Evolutionary conservation across 495 filamentous ascomycete species (phyloP), one percentile per base, ranked within the genome.

Genomic region (Talaromyces stipitatus): DNA sequence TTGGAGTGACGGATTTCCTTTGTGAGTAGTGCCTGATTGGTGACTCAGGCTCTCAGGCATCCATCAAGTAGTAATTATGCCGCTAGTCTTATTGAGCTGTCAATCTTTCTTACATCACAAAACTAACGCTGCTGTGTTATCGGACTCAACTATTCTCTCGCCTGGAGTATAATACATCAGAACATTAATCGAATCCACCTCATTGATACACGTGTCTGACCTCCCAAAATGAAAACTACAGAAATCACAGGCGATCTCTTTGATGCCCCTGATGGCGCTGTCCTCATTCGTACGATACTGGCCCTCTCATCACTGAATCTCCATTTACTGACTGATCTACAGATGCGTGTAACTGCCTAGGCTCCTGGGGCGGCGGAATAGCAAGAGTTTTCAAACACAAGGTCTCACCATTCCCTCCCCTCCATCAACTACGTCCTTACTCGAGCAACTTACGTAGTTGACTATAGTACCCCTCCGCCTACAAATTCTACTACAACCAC

Each of bases 301-400:
- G 11, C 6, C 8, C 9, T 43, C 46, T 2, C 26, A 14, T 33
- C 5, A 0, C 46, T 26, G 33, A 24, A n/a, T 23, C 11, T 20
- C 24, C 3, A 16, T 28, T n/a, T 18, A 55, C 60, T 66, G 16
- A 62, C 16, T 0, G 0, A 22, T 24, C 16, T 12, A 16, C 54
- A 79, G 76, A 80, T 55, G 75, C 77, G 11, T 79, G 76, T 62
- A 80, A 78, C 62, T 64, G 64, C 26, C 60, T 64, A 14, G 77
- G 77, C 7, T 52, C 41, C 1, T 80, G 77, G 77, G 76, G 76
- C 0, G 61, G 58, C 0, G 77, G 75, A 1, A 72, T 80, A 38
- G 77, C 76, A 3, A 46, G 48, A 18, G 54, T 38, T 0, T 78
- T 79, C 55, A 64, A 61, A 11, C 33, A 55, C 3, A 67, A 65